These are phyloP conservation scores for Daldinia loculata DNA, from an alignment of 495 filamentous ascomycete genomes.

Conservation along the genomic window DNA sequence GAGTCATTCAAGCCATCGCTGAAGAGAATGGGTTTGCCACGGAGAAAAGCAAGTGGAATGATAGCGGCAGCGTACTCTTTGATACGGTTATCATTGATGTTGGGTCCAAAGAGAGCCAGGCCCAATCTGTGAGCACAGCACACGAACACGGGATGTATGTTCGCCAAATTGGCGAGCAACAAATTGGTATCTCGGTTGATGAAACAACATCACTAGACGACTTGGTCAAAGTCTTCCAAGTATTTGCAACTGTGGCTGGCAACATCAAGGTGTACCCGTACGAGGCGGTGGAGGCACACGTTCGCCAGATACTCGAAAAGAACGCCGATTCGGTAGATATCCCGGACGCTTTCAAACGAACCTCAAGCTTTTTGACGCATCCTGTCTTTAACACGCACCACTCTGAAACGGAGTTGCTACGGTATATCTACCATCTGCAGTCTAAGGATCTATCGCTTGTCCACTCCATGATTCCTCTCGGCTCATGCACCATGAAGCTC, in stretches of 20 bases:
- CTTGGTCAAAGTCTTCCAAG: conserved; percentile 43
- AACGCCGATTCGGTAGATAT: conserved; percentile 59
- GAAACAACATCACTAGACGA: conserved; percentile 51
- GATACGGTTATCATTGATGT: conserved; percentile 83
- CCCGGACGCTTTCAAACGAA: conserved; percentile 72
- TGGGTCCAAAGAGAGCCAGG: conserved; percentile 31
- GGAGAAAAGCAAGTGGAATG: conserved; percentile 62
- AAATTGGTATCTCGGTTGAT: conserved; percentile 53
- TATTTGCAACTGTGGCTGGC: conserved; percentile 40
- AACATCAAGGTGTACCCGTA: conserved; percentile 48
- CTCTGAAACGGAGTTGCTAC: conserved; percentile 94
- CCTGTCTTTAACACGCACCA: conserved; percentile 97
- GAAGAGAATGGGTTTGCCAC: conserved; percentile 71
- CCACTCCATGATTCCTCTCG: conserved; percentile 99
- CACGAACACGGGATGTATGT: conserved; percentile 41
- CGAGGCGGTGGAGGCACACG: conserved; percentile 46
- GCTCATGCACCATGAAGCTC: conserved; percentile 99
- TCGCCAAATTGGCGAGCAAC: conserved; percentile 33
- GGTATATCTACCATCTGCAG: conserved; percentile 94
- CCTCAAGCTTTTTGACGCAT: conserved; percentile 82
- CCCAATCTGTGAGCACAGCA: conserved; percentile 15
- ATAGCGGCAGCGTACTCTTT: conserved; percentile 68
- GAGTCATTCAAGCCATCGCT: conserved; percentile 73
- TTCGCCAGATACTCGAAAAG: conserved; percentile 48
- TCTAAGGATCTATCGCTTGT: conserved; percentile 95